Base-by-base conservation (phyloP, 768 basidiomycete genomes). In the button mushroom (Agaricus bisporus) region DNA sequence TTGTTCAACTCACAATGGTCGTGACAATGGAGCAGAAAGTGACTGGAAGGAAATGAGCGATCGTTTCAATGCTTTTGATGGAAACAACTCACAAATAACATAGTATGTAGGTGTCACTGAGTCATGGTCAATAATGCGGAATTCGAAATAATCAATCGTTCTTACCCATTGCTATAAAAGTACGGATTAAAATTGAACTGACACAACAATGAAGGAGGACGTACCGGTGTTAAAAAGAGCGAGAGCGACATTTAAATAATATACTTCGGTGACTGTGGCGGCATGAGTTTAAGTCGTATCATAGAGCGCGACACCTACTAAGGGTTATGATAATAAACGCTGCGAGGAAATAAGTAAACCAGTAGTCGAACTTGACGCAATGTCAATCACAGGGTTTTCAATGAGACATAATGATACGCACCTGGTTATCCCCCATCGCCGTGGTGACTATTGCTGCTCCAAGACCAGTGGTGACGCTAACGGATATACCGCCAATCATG, bases 401-500 rank as follows among this genome's bases (percentile, higher is more conserved):
- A n/a, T 26, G n/a, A 43, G 36, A 39, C 41, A 39, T 28, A 17
- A 38, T 38, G 12, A 36, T 28, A 67, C 76, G 2, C 41, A 82
- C 88, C 79, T 91, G 90, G 67, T 88, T 92, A 57, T 88, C 75
- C 37, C 88, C 88, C 71, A 77, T 71, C 4, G 76, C 81, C 39
- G 82, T 82, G 46, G 87, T 84, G 25, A 99, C 86, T 61, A 98
- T 97, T 18, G 93, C 87, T 41, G 91, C 76, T 42, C 97, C 94
- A 36, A 98, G 78, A 32, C 97, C 95, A 29, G 92, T 94, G 12
- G 95, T 95, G 51, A 95, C 95, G 61, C 88, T 91, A 59, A 95
- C 92, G 54, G 87, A 90, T 45, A 95, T 86, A 0, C 97, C 97
- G 15, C 97, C 97, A 63, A 99, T 98, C 79, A 98, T 85, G 58